Percentiles rank a stretch among this genome's conserved stretches.
phyloP scores from a whole-genome alignment of 2,329 filamentous ascomycete species.

The Biscogniauxia sp. region DNA sequence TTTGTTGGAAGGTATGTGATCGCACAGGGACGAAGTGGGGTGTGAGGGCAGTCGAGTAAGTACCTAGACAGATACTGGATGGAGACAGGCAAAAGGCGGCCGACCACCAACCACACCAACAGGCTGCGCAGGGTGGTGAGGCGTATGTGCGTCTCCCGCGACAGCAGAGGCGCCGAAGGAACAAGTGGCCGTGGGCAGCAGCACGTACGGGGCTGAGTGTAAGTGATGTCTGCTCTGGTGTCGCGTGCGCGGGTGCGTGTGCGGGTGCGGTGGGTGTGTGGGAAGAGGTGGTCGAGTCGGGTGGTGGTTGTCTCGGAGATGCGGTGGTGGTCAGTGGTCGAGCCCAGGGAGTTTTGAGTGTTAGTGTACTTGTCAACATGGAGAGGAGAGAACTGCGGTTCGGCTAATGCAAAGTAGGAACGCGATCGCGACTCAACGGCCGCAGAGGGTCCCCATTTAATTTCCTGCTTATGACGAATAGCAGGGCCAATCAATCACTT shows the following conservation, averaged over 20 bases:
- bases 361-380: conserved; percentile 13
- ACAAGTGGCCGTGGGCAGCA: too few relatives aligned
- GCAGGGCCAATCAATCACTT: conserved; percentile 1
- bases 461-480: neutral
- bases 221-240: neutral
- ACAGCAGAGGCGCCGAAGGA: neutral
- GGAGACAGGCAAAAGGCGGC: conserved; percentile 5
- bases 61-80: too few relatives aligned
- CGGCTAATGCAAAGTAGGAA: neutral
- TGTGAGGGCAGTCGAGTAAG: neutral
- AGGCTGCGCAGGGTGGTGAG: conserved; percentile 14
- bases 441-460: neutral
- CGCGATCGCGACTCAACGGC: neutral
- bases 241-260: neutral
- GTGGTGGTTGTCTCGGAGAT: conserved; percentile 13
- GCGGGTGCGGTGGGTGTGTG: too few relatives aligned
- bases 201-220: too few relatives aligned
- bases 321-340: conserved; percentile 1
- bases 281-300: neutral
- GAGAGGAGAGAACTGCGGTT: neutral
- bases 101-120: neutral
- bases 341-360: conserved; percentile 5
- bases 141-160: neutral
- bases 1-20: neutral
- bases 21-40: conserved; percentile 8